A percentile compares a stretch with the other conserved stretches of the same genome.
Conservation (phyloP, 2,329 filamentous ascomycete genomes). For the Epichloe sibirici region DNA sequence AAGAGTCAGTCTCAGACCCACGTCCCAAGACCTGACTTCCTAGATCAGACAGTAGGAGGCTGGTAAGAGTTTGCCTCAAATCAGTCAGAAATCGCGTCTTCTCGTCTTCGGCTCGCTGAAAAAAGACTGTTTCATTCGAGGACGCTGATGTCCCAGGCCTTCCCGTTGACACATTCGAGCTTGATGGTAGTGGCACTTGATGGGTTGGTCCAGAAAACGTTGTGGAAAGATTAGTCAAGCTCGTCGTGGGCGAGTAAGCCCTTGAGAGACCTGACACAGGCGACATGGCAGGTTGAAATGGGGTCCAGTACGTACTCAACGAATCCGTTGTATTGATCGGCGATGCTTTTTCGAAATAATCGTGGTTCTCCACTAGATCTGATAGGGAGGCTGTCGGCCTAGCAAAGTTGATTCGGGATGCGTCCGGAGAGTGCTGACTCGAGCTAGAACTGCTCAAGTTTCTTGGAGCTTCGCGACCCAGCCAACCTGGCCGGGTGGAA, state of each 20-base stretch:
- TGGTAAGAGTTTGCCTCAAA: conserved; percentile 67
- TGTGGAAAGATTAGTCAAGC: conserved; percentile 43
- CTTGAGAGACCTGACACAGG: conserved; percentile 47
- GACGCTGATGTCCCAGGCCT: conserved; percentile 56
- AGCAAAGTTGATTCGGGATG: conserved; percentile 49
- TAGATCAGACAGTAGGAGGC: conserved; percentile 77
- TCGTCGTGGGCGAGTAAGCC: conserved; percentile 50
- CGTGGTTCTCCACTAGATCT: conserved; percentile 57
- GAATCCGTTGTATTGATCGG: conserved; percentile 63
- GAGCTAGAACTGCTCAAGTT: conserved; percentile 41
- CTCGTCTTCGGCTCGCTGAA: conserved; percentile 50
- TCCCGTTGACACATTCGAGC: conserved; percentile 34
- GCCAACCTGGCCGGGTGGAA: conserved; percentile 36
- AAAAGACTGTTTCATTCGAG: conserved; percentile 53
- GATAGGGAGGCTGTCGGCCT: conserved; percentile 44
- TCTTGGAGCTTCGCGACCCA: conserved; percentile 36
- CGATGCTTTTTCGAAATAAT: conserved; percentile 58
- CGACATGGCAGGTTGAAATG: conserved; percentile 59
- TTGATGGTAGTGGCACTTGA: conserved; percentile 30
- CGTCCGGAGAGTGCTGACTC: conserved; percentile 60
- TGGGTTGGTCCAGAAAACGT: conserved; percentile 33
- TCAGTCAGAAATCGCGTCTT: conserved; percentile 70
- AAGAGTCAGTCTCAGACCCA: conserved; percentile 85
- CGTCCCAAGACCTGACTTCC: conserved; percentile 75
- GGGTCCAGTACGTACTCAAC: conserved; percentile 77